Conservation (phyloP, 2,329 filamentous ascomycete genomes). For the Beauveria sp. region DNA sequence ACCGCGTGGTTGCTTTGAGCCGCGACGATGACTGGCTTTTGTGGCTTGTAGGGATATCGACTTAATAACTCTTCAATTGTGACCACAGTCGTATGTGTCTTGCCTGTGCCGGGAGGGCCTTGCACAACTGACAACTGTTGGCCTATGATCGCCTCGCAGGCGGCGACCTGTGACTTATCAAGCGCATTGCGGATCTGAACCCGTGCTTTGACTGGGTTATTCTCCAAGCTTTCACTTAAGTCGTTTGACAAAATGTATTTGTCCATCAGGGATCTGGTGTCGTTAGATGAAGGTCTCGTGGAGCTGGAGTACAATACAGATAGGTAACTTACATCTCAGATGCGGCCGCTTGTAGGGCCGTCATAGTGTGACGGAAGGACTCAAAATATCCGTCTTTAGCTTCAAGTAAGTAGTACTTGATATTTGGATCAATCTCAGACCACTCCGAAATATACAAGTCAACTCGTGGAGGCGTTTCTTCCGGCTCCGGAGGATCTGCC, state of each 20-base stretch:
- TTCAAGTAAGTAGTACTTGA: conserved; percentile 74
- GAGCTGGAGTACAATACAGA: not conserved
- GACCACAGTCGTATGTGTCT: conserved; percentile 73
- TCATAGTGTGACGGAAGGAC: conserved; percentile 62
- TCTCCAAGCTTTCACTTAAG: conserved; percentile 17
- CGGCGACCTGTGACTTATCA: conserved; percentile 63
- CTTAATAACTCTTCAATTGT: conserved; percentile 41
- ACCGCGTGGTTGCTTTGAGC: conserved; percentile 89
- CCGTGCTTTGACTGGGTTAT: not conserved
- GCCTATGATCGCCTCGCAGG: conserved; percentile 62
- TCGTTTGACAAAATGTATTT: not conserved
- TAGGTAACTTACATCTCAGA: conserved; percentile 39
- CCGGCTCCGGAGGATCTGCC: conserved; percentile 2
- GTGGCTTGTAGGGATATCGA: conserved; percentile 40
- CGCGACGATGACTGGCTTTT: conserved; percentile 63
- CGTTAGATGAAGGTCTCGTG: not conserved
- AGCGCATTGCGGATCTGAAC: conserved; percentile 31
- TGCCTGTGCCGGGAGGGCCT: conserved; percentile 68
- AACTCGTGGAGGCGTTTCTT: conserved; percentile 52
- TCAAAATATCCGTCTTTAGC: conserved; percentile 69
- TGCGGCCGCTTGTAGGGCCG: conserved; percentile 53
- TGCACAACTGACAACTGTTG: conserved; percentile 70
- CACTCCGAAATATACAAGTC: conserved; percentile 64
- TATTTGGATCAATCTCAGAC: conserved; percentile 60
- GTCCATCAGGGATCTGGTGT: not conserved